Evolutionary conservation across 2,329 filamentous ascomycete genomes (phyloP), one percentile per base, ranked within the genome.

Genomic region (Fusarium decemcellulare): DNA sequence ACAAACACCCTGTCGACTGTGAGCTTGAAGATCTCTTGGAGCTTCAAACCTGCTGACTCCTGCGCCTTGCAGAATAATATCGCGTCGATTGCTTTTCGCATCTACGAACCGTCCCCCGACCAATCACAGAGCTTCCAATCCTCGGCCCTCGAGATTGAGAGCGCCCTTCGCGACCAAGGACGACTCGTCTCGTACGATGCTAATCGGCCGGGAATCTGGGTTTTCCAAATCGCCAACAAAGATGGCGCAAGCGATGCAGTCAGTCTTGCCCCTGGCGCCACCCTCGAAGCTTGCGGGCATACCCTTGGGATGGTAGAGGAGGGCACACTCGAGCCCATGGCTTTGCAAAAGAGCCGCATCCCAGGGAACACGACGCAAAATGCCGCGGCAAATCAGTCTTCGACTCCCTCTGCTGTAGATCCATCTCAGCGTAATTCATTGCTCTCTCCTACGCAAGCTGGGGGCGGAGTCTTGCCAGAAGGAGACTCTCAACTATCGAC

Each of bases 1-100:
- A 90, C 88, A 76, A 90, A 90, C 80, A 84, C 83, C 65, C 80
- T 90, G 74, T 81, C 88, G 74, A 83, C 89, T 81, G 88, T 90
- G 71, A 74, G 18, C 16, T 56, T 30, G 54, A 14, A 30, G 42
- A 14, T 8, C 8, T 15, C 5, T 12, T 14, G 1, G 16, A 40
- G 18, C 15, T 34, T 52, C 30, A 8, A 8, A n/a, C 37, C 12
- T 36, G 46, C 69, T 77, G 32, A 75, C 67, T 40, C 30, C 32
- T 50, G 53, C 63, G 72, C 51, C 52, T 50, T 47, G 3, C 69
- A 90, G 87, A 87, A 85, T 78, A 87, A 88, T 75, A 85, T 90
- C 72, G 82, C 85, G 50, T 86, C 84, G 54, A 78, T 90, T 72
- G 78, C 77, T 63, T 90, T 85, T 77, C 85, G 85, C 70, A 81